phyloP scores from a whole-genome alignment of 768 basidiomycete genomes.

The Tulasnella sp. region DNA sequence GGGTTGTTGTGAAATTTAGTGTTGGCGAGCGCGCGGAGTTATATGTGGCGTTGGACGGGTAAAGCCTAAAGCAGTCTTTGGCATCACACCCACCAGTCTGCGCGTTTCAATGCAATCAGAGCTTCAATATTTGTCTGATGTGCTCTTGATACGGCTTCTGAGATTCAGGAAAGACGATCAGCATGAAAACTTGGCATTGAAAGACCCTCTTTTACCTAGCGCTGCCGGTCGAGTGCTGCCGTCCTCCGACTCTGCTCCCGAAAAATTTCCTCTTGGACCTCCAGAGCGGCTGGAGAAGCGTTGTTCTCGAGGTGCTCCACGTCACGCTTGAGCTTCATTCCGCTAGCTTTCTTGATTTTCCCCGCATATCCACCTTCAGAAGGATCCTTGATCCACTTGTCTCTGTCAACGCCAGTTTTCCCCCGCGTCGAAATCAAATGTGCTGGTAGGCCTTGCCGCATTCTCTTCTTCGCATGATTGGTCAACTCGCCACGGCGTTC shows the following conservation, averaged over 20 bases:
- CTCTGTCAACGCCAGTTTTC: constrained; percentile 39
- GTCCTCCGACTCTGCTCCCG: not conserved
- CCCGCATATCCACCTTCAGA: constrained; percentile 68
- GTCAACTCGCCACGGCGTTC: constrained; percentile 59
- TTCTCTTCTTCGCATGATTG: constrained; percentile 39
- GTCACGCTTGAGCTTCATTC: constrained; percentile 34
- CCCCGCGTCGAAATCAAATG: constrained; percentile 50
- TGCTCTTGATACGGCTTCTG: no score
- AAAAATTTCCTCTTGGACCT: constrained; percentile 8
- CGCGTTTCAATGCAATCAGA: not conserved
- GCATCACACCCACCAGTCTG: not conserved
- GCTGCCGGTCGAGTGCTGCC: not conserved
- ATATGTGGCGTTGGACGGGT: not conserved
- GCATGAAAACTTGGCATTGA: not conserved
- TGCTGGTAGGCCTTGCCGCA: constrained; percentile 54
- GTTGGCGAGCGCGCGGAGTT: not conserved
- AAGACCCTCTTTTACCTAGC: not conserved
- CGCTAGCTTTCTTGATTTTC: constrained; percentile 30
- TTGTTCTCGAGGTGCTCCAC: constrained; percentile 41
- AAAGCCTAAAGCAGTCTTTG: not conserved
- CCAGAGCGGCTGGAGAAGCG: constrained; percentile 27
- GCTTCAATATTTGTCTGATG: no score
- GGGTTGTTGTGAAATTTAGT: not conserved
- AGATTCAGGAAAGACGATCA: not conserved
- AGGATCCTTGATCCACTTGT: constrained; percentile 43